A percentile compares a stretch with the other conserved stretches of the same genome.
Evolutionary conservation across 345 rosid genomes (phyloP).

Genomic region (Lepidium sativum): DNA sequence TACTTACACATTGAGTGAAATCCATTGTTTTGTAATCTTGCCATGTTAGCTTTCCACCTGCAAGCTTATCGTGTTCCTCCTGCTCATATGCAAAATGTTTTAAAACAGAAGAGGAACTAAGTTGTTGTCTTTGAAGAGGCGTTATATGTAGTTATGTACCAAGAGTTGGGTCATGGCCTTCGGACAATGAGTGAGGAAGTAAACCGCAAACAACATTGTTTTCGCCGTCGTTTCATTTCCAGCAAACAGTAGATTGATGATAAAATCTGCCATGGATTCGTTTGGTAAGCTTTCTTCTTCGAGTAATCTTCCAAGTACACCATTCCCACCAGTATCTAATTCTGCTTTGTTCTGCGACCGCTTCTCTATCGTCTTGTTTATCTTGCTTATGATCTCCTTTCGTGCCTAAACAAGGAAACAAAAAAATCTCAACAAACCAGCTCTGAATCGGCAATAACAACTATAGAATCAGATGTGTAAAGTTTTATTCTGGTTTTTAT

Average conservation of each 20-base stretch:
- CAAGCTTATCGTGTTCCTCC: slow-evolving; percentile 64
- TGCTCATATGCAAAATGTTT: slow-evolving; percentile 21
- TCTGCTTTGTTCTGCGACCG: slow-evolving; percentile 17
- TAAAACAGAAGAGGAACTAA: neutral
- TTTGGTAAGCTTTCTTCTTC: slow-evolving; percentile 64
- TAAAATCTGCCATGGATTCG: slow-evolving; percentile 62
- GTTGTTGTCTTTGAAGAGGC: neutral
- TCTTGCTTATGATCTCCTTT: slow-evolving; percentile 55
- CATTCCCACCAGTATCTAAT: slow-evolving; percentile 30
- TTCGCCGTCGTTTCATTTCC: slow-evolving; percentile 89
- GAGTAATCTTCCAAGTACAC: slow-evolving; percentile 58
- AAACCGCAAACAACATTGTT: slow-evolving; percentile 73
- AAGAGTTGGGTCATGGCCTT: slow-evolving; percentile 47
- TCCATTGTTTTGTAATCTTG: slow-evolving; percentile 72
- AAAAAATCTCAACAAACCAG: neutral
- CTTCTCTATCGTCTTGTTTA: slow-evolving; percentile 39
- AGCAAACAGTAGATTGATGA: slow-evolving; percentile 77
- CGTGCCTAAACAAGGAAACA: slow-evolving; percentile 42
- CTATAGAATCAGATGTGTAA: neutral
- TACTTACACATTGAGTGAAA: slow-evolving; percentile 81
- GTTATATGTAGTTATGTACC: slow-evolving; percentile 42
- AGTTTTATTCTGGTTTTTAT: neutral
- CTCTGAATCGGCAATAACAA: neutral
- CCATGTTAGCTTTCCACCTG: slow-evolving; percentile 45
- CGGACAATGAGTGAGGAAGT: slow-evolving; percentile 69